Conservation (phyloP, 139 green algal species). For the Penium margaritaceum region DNA sequence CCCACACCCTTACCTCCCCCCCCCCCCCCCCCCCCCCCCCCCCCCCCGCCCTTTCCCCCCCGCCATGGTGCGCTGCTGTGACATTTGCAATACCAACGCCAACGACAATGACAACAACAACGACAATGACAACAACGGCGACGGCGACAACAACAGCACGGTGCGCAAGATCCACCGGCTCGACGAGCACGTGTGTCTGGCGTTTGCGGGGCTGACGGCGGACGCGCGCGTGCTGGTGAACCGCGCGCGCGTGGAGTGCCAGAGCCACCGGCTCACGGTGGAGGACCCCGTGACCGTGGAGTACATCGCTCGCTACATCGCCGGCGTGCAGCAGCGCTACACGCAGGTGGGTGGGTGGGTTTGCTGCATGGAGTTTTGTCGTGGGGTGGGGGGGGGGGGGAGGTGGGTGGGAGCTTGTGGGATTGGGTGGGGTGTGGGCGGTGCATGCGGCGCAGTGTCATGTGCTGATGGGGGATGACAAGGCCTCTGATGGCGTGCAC, state of each 20-base stretch:
- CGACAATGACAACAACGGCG: too few relatives aligned
- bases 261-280: slow-evolving; percentile 65
- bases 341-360: slow-evolving; percentile 50
- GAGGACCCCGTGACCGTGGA: slow-evolving; percentile 75
- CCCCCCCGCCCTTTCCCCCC: not conserved
- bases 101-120: too few relatives aligned
- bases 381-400: too few relatives aligned
- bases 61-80: too few relatives aligned
- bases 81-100: too few relatives aligned
- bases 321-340: slow-evolving; percentile 88
- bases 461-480: too few relatives aligned
- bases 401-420: too few relatives aligned
- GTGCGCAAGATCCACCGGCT: slow-evolving; percentile 93
- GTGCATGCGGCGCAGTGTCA: too few relatives aligned
- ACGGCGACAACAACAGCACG: too few relatives aligned
- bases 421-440: too few relatives aligned
- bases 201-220: slow-evolving; percentile 90
- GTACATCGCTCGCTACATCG: slow-evolving; percentile 78
- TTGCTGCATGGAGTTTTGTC: too few relatives aligned
- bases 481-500: too few relatives aligned
- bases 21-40: not conserved
- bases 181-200: slow-evolving; percentile 92
- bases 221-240: slow-evolving; percentile 94
- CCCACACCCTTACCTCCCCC: not conserved
- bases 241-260: slow-evolving; percentile 77